These are phyloP conservation scores for Calocera viscosa DNA, from an alignment of 768 basidiomycete species.

Conservation along the genomic window DNA sequence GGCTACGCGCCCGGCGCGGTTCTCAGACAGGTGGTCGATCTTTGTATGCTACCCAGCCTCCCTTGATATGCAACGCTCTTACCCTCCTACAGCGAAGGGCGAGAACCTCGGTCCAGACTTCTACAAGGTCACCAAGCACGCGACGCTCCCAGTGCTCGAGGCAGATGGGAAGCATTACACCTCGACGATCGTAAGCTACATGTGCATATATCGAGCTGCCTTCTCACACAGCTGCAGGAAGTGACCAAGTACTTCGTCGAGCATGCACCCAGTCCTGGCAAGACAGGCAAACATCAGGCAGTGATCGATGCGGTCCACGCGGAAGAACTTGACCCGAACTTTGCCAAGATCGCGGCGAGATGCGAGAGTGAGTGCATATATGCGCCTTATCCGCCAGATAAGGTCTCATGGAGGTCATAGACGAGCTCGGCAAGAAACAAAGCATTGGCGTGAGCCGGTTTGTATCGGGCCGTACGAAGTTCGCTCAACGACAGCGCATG, in stretches of 20 bases:
- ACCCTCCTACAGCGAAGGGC: constrained; percentile 25
- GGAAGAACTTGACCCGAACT: constrained; percentile 41
- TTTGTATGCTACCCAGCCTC: constrained; percentile 18
- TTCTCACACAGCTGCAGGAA: neutral
- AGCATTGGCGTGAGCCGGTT: constrained; percentile 27
- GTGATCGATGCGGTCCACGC: constrained; percentile 34
- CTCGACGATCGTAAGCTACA: neutral
- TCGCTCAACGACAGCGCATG: neutral
- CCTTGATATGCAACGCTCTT: neutral
- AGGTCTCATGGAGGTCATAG: constrained; percentile 27
- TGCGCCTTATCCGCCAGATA: constrained; percentile 24
- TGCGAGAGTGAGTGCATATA: constrained; percentile 12
- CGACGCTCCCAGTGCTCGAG: neutral
- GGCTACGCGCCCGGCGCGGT: constrained; percentile 31
- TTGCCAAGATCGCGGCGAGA: constrained; percentile 27
- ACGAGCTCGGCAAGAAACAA: constrained; percentile 33
- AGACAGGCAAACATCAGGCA: constrained; percentile 23
- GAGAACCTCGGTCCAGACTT: constrained; percentile 39
- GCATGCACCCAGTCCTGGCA: constrained; percentile 29
- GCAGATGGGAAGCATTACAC: neutral
- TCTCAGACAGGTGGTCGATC: constrained; percentile 30
- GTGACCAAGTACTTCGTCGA: constrained; percentile 34
- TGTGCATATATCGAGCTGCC: neutral
- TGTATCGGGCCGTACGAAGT: constrained; percentile 32
- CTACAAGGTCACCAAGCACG: constrained; percentile 24